Percentiles rank a stretch among this genome's conserved stretches.
Conservation (phyloP, 352 stramenopile genomes). For the Globisporangium cederbergense region DNA sequence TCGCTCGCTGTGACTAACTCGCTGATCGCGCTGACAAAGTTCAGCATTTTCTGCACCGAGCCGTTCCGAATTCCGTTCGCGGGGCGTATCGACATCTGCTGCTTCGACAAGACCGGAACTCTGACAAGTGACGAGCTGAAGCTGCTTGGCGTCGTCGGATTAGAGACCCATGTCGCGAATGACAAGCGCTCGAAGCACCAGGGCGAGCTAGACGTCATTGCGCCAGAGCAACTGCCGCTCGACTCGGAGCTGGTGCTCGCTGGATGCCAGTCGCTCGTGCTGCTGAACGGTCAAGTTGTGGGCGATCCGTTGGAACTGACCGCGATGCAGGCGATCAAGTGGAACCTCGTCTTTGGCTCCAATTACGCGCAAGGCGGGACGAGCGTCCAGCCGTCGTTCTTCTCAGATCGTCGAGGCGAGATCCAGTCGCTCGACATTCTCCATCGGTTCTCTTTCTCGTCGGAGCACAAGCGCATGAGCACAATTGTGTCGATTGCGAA, state of each 20-base stretch:
- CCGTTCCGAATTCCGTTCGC: slow-evolving; percentile 93
- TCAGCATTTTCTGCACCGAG: slow-evolving; percentile 93
- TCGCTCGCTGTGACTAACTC: slow-evolving; percentile 93
- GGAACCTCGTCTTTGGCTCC: slow-evolving; percentile 28
- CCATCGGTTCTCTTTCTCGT: slow-evolving; percentile 88
- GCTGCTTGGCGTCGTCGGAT: slow-evolving; percentile 35
- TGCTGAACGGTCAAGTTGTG: slow-evolving; percentile 82
- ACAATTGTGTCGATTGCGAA: slow-evolving; percentile 60
- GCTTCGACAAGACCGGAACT: slow-evolving; percentile 96
- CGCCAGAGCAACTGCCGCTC: slow-evolving; percentile 30
- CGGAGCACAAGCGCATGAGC: slow-evolving; percentile 90
- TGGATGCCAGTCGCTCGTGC: slow-evolving; percentile 91
- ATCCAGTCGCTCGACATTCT: slow-evolving; percentile 54
- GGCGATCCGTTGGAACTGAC: slow-evolving; percentile 94
- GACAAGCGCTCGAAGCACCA: not conserved
- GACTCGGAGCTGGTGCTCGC: slow-evolving; percentile 41
- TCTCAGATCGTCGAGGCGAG: slow-evolving; percentile 25
- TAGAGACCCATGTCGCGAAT: slow-evolving; percentile 10
- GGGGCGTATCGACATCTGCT: slow-evolving; percentile 89
- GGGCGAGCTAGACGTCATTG: slow-evolving; percentile 29
- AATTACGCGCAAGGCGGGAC: slow-evolving; percentile 5
- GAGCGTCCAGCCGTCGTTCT: slow-evolving; percentile 28
- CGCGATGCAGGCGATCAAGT: slow-evolving; percentile 83
- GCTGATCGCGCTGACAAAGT: slow-evolving; percentile 83
- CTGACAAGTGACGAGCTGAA: slow-evolving; percentile 92